Conservation (phyloP, 2,329 filamentous ascomycete species). For the Neofusicoccum kwambonambiense region DNA sequence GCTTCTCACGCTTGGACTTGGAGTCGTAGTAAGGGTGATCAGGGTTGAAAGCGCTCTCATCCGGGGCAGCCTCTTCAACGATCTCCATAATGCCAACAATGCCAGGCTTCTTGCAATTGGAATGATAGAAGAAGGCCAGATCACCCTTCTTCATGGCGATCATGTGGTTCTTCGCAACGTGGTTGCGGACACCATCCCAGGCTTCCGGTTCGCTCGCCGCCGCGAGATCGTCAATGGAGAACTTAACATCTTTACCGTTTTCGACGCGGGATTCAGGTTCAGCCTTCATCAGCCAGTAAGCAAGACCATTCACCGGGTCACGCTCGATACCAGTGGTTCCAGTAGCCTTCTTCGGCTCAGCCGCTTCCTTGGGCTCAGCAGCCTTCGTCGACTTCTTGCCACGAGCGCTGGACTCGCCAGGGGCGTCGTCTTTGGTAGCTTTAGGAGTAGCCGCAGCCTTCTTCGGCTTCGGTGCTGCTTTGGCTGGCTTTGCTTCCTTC, state of each 20-base stretch:
- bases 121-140: slow-evolving; percentile 95
- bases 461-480: slow-evolving; percentile 4
- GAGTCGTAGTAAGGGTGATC: slow-evolving; percentile 80
- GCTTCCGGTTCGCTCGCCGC: slow-evolving; percentile 73
- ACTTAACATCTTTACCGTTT: slow-evolving; percentile 84
- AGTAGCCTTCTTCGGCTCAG: neutral
- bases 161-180: slow-evolving; percentile 79
- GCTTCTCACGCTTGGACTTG: slow-evolving; percentile 66
- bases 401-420: neutral
- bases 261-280: slow-evolving; percentile 83
- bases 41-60: slow-evolving; percentile 72
- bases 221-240: slow-evolving; percentile 88
- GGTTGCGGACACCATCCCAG: slow-evolving; percentile 72
- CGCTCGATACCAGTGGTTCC: neutral
- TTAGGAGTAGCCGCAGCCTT: neutral
- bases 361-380: neutral
- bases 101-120: slow-evolving; percentile 84
- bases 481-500: neutral
- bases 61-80: slow-evolving; percentile 76
- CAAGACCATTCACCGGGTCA: slow-evolving; percentile 3
- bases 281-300: slow-evolving; percentile 52
- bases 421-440: neutral
- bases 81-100: slow-evolving; percentile 89
- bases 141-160: slow-evolving; percentile 89
- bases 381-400: slow-evolving; percentile 7